Conservation (phyloP, 345 rosid genomes). For the Murraya koenigii region DNA sequence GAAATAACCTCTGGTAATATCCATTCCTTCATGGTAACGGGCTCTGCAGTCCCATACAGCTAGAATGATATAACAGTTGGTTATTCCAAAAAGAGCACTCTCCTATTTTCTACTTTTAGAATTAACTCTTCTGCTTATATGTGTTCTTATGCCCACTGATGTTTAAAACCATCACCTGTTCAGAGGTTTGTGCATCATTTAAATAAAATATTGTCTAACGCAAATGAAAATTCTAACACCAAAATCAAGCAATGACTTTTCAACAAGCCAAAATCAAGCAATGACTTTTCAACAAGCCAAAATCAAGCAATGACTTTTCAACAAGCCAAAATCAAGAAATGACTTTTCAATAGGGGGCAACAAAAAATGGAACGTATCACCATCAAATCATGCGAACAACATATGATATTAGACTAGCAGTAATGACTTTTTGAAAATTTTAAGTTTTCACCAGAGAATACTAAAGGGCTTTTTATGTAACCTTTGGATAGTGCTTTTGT, state of each 20-base stretch:
- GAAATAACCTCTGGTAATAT: background rate
- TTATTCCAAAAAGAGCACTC: background rate
- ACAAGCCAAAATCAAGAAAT: background rate
- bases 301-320: background rate
- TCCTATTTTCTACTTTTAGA: background rate
- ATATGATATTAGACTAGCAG: conserved; percentile 5
- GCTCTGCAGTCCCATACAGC: background rate
- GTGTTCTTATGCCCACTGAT: background rate
- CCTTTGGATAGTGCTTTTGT: conserved; percentile 92
- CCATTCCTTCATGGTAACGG: background rate
- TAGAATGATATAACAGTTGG: background rate
- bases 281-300: background rate
- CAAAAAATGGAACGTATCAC: background rate
- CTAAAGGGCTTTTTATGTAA: conserved; percentile 22
- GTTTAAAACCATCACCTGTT: background rate
- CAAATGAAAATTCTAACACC: background rate
- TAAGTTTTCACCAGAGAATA: background rate
- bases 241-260: background rate
- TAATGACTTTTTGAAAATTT: background rate
- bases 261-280: background rate
- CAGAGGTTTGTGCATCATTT: background rate
- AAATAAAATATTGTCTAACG: background rate
- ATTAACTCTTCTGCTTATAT: background rate
- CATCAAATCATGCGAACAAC: conserved; percentile 7
- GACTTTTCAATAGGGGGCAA: background rate